phyloP scores from a whole-genome alignment of 768 basidiomycete genomes.

The Lentinula detonsa region DNA sequence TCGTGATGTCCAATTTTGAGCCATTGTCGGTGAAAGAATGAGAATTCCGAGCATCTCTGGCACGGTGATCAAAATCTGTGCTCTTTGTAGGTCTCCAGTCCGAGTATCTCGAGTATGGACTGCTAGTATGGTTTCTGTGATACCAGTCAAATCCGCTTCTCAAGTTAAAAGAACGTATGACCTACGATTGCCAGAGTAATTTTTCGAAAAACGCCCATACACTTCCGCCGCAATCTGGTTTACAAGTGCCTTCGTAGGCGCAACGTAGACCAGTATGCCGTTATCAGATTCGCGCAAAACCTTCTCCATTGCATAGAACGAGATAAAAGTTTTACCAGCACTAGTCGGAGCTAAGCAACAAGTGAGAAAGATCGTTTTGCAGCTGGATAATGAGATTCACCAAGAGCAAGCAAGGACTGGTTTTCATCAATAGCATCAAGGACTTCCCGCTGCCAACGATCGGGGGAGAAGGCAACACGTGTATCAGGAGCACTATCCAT shows the following conservation, averaged over 20 bases:
- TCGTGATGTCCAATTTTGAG: conserved; percentile 53
- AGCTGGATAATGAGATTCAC: conserved; percentile 24
- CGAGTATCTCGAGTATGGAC: conserved; percentile 63
- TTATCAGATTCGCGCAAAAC: conserved; percentile 57
- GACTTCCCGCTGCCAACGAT: conserved; percentile 66
- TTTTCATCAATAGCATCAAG: conserved; percentile 56
- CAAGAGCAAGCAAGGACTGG: conserved; percentile 60
- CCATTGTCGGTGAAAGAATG: conserved; percentile 62
- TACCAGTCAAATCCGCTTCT: neutral
- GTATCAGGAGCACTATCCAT: conserved; percentile 57
- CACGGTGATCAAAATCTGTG: conserved; percentile 71
- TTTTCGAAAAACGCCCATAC: conserved; percentile 63
- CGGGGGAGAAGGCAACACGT: conserved; percentile 59
- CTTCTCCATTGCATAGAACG: conserved; percentile 73
- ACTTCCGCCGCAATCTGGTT: conserved; percentile 68
- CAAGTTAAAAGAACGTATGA: conserved; percentile 24
- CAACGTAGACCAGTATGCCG: conserved; percentile 65
- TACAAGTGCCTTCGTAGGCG: conserved; percentile 72
- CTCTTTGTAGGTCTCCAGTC: conserved; percentile 55
- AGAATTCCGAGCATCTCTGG: conserved; percentile 66
- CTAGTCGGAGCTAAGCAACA: conserved; percentile 51
- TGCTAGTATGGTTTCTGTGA: conserved; percentile 53
- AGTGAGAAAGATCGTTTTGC: neutral
- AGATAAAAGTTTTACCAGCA: conserved; percentile 75
- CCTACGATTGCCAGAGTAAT: conserved; percentile 15